Conservation (phyloP, 1,284 basidiomycete species). For the Pseudozyma thailandica region DNA sequence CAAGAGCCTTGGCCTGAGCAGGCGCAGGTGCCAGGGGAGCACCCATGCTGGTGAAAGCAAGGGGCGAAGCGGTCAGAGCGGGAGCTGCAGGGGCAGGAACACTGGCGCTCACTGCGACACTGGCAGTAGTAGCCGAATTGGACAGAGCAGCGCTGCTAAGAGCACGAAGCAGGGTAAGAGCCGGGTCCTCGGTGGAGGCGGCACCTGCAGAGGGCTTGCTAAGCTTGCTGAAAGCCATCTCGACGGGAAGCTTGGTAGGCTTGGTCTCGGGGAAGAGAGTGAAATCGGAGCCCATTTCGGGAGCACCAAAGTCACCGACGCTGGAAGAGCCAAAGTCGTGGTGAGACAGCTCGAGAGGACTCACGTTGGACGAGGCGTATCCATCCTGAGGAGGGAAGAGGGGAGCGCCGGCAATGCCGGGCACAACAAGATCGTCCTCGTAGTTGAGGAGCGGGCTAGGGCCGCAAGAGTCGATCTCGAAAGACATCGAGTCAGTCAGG, state of each 20-base stretch:
- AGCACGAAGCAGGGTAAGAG: conserved; percentile 49
- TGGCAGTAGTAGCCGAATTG: conserved; percentile 29
- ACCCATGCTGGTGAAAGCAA: conserved; percentile 37
- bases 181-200: conserved; percentile 37
- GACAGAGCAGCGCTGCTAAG: conserved; percentile 49
- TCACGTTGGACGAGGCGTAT: conserved; percentile 51
- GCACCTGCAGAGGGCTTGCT: conserved; percentile 31
- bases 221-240: conserved; percentile 58
- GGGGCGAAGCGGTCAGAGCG: conserved; percentile 41
- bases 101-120: conserved; percentile 17
- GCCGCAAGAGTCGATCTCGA: conserved; percentile 61
- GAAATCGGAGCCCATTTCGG: conserved; percentile 47
- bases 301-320: conserved; percentile 45
- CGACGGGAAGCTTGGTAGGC: conserved; percentile 31
- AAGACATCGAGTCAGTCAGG: conserved; percentile 60
- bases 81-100: conserved; percentile 20
- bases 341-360: conserved; percentile 40
- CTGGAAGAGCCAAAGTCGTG: conserved; percentile 32
- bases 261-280: conserved; percentile 52
- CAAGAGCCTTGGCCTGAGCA: conserved; percentile 15
- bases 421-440: conserved; percentile 50
- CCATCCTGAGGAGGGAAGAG: conserved; percentile 43
- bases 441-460: conserved; percentile 60
- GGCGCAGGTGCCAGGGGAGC: conserved; percentile 27
- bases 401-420: conserved; percentile 57